These are phyloP conservation scores for Meyerozyma sp. DNA, from an alignment of 1,139 yeast genomes.

Conservation along the genomic window DNA sequence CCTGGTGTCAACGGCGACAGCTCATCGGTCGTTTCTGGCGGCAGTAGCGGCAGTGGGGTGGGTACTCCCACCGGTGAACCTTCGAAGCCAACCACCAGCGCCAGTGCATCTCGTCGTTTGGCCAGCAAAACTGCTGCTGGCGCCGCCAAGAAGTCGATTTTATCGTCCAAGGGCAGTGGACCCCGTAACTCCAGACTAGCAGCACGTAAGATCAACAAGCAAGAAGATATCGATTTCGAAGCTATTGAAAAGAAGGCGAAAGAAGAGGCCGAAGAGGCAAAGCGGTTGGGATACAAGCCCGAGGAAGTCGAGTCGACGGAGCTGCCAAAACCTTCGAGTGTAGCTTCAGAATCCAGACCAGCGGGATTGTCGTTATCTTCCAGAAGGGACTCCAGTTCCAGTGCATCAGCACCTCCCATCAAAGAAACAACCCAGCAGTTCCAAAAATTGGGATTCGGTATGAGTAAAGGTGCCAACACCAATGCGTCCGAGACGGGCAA, in stretches of 20 bases:
- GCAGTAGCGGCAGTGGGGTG: constrained; percentile 1
- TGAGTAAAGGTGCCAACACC: constrained; percentile 48
- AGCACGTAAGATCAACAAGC: constrained; percentile 44
- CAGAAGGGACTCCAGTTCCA: constrained; percentile 4
- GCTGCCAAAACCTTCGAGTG: constrained; percentile 3
- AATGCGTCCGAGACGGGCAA: constrained; percentile 28
- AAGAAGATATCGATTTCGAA: constrained; percentile 79
- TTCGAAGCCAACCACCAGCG: constrained; percentile 20
- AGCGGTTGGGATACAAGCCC: constrained; percentile 69
- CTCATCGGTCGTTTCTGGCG: background rate
- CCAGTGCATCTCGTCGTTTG: constrained; percentile 15
- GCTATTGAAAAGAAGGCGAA: constrained; percentile 85
- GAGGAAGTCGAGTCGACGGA: constrained; percentile 17
- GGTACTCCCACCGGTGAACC: constrained; percentile 16
- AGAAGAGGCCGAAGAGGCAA: constrained; percentile 72
- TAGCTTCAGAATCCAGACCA: constrained; percentile 7
- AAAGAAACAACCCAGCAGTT: constrained; percentile 65
- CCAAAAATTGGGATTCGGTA: constrained; percentile 82
- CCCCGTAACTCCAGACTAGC: constrained; percentile 55
- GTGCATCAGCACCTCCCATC: constrained; percentile 32
- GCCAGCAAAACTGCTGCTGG: constrained; percentile 15
- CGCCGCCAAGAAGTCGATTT: constrained; percentile 32
- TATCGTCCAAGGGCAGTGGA: constrained; percentile 37
- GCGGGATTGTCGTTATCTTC: constrained; percentile 9
- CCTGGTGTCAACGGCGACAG: constrained; percentile 40